phyloP scores from a whole-genome alignment of 371 early-diverging fungal species.

The Polyrhizophydium stewartii region DNA sequence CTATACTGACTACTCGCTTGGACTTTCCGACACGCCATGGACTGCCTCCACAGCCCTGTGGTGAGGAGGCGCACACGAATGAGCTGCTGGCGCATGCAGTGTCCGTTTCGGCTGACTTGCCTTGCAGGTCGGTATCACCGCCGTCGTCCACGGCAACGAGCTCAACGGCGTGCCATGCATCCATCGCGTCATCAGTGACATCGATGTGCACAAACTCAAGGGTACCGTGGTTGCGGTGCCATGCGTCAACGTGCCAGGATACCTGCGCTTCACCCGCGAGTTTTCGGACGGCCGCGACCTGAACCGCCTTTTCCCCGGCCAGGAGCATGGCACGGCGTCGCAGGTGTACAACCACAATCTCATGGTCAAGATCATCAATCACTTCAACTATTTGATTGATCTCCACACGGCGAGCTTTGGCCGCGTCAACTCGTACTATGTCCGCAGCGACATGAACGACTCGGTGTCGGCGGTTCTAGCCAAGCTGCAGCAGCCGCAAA shows the following conservation, averaged over 20 bases:
- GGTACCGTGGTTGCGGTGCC: constrained; percentile 88
- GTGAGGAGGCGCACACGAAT: neutral
- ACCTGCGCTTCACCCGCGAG: constrained; percentile 71
- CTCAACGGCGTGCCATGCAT: constrained; percentile 89
- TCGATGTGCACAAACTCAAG: constrained; percentile 63
- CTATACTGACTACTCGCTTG: too few relatives aligned
- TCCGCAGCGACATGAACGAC: constrained; percentile 83
- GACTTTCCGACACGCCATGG: too few relatives aligned
- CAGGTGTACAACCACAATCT: constrained; percentile 79
- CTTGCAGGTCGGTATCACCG: constrained; percentile 45
- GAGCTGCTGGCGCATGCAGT: too few relatives aligned
- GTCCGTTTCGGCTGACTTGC: neutral
- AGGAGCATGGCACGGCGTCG: constrained; percentile 62
- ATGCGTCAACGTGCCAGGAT: constrained; percentile 83
- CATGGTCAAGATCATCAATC: constrained; percentile 71
- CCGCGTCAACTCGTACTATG: constrained; percentile 82
- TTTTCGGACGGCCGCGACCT: constrained; percentile 74
- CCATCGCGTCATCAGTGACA: constrained; percentile 77
- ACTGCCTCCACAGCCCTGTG: constrained; percentile 14
- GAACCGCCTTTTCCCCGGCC: constrained; percentile 82
- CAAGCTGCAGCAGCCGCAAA: constrained; percentile 83
- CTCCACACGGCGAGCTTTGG: constrained; percentile 87
- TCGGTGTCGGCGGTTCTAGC: constrained; percentile 70
- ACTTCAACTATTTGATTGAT: constrained; percentile 82
- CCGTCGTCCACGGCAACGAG: constrained; percentile 88